A percentile compares a stretch with the other conserved stretches of the same genome.
These are phyloP conservation scores for Blakeslea trispora DNA, from an alignment of 371 early-diverging fungal genomes.

Conservation along the genomic window DNA sequence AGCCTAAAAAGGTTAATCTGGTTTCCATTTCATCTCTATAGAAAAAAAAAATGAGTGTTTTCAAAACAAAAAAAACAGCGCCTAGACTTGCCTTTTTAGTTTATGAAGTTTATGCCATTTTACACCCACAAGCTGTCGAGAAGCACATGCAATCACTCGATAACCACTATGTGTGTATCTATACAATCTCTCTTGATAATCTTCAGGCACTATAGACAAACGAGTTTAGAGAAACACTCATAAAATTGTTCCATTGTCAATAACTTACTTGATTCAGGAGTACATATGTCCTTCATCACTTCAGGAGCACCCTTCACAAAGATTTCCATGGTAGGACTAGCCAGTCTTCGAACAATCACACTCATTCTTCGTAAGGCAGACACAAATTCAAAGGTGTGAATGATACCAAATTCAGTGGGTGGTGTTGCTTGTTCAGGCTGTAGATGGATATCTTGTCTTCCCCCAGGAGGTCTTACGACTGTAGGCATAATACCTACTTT, in stretches of 20 bases:
- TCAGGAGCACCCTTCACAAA: conserved; percentile 99
- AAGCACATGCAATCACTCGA: conserved; percentile 94
- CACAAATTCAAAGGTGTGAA: conserved; percentile 96
- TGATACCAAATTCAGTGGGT: conserved; percentile 84
- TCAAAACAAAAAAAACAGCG: not conserved
- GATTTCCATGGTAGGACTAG: conserved; percentile 74
- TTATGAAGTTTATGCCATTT: conserved; percentile 80
- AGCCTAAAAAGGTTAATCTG: conserved; percentile 89
- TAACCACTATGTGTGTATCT: conserved; percentile 94
- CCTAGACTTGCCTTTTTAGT: conserved; percentile 55
- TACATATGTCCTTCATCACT: conserved; percentile 86
- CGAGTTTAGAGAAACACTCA: conserved; percentile 15
- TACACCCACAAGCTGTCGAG: conserved; percentile 67
- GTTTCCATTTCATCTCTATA: conserved; percentile 83
- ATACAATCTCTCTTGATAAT: conserved; percentile 79
- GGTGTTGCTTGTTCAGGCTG: conserved; percentile 27
- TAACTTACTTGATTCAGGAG: conserved; percentile 59
- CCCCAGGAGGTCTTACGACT: conserved; percentile 85
- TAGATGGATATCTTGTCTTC: conserved; percentile 40
- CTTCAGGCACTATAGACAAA: conserved; percentile 66
- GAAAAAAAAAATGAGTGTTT: not conserved
- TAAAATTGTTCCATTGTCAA: too few species aligned
- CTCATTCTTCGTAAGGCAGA: conserved; percentile 93
- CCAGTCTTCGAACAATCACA: conserved; percentile 83
- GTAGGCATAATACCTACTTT: conserved; percentile 74